phyloP scores from a whole-genome alignment of 164 flowering plant species.

The Echeveria elegans region DNA sequence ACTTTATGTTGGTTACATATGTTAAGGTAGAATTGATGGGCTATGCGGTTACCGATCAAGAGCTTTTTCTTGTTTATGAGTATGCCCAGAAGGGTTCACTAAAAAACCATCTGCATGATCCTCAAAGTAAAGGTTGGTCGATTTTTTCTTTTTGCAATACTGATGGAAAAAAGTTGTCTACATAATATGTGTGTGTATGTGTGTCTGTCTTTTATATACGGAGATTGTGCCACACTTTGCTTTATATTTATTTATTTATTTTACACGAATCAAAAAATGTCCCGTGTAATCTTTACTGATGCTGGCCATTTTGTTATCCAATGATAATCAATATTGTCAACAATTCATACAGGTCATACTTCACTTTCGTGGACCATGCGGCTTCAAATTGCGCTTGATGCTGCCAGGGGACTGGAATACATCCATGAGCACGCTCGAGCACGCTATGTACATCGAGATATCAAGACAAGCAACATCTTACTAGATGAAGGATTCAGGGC shows the following conservation, averaged over 20 bases:
- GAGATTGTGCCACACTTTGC: too few relatives aligned
- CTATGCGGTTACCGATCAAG: constrained; percentile 71
- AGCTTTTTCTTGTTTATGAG: constrained; percentile 82
- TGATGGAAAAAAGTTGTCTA: background rate
- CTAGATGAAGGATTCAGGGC: constrained; percentile 80
- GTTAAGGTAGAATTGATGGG: constrained; percentile 87
- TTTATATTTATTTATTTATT: background rate
- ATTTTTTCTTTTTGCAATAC: background rate
- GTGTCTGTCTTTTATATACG: too few relatives aligned
- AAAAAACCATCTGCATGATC: constrained; percentile 75
- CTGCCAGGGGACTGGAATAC: constrained; percentile 92
- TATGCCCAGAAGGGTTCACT: constrained; percentile 87
- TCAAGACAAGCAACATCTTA: constrained; percentile 88
- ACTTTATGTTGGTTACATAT: constrained; percentile 31
- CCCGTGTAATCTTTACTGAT: background rate
- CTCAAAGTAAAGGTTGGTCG: constrained; percentile 65
- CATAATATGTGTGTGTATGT: too few relatives aligned
- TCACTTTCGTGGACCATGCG: constrained; percentile 87
- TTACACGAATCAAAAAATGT: background rate
- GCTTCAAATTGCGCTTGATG: constrained; percentile 86
- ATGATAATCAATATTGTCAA: too few relatives aligned
- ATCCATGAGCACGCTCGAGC: constrained; percentile 91
- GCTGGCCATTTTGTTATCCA: too few relatives aligned
- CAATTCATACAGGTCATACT: constrained; percentile 44
- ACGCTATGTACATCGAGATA: constrained; percentile 94